These are phyloP conservation scores for Aspergillus latus DNA, from an alignment of 2,329 filamentous ascomycete species.

Conservation along the genomic window DNA sequence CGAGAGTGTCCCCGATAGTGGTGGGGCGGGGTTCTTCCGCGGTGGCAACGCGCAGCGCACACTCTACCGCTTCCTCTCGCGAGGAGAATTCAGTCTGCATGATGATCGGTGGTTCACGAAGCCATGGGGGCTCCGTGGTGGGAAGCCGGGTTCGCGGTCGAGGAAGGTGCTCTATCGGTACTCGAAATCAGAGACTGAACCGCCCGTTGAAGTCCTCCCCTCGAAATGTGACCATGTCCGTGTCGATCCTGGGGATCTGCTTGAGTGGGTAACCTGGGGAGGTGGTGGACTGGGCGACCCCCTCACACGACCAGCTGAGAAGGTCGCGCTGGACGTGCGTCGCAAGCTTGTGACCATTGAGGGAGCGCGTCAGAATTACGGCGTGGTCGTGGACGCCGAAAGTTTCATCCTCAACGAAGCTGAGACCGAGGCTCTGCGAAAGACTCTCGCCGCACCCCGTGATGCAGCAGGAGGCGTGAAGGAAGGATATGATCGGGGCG, in stretches of 20 bases:
- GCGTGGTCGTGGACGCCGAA: conserved; percentile 43
- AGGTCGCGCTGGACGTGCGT: conserved; percentile 49
- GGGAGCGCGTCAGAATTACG: conserved; percentile 47
- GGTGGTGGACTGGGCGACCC: conserved; percentile 52
- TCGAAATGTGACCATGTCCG: conserved; percentile 51
- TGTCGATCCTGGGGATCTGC: conserved; percentile 48
- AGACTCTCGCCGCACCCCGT: conserved; percentile 27
- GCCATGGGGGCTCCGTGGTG: conserved; percentile 51
- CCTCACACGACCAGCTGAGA: conserved; percentile 43
- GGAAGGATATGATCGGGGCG: conserved; percentile 45
- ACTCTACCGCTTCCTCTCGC: conserved; percentile 47
- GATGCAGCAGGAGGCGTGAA: not conserved
- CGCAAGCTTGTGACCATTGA: conserved; percentile 46
- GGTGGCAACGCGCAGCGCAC: conserved; percentile 53
- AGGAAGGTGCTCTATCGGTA: conserved; percentile 47
- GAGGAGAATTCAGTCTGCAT: conserved; percentile 50
- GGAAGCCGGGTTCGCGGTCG: conserved; percentile 46
- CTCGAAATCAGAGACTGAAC: conserved; percentile 34
- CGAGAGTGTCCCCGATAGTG: conserved; percentile 49
- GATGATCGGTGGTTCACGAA: conserved; percentile 53
- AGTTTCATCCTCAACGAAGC: conserved; percentile 37
- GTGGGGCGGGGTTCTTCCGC: conserved; percentile 49
- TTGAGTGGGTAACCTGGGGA: conserved; percentile 54
- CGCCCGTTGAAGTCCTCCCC: conserved; percentile 38
- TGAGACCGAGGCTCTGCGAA: conserved; percentile 39